Evolutionary conservation across 2,329 filamentous ascomycete species (phyloP).

Genomic region (Colletotrichum limetticola): DNA sequence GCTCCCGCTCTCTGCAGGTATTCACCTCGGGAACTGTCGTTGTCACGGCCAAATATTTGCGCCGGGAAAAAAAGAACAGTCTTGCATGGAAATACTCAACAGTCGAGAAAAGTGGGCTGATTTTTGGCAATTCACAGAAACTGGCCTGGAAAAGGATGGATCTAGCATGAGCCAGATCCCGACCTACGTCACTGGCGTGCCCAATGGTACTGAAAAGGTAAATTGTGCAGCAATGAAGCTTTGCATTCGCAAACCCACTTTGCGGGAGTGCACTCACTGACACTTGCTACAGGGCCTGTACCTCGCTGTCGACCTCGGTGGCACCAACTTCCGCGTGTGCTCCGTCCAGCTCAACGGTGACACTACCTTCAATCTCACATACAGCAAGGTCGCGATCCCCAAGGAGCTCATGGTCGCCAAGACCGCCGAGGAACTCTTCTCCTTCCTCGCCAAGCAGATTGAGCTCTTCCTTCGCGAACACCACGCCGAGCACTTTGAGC

Average conservation of each 20-base stretch:
- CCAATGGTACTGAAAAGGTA: constrained; percentile 98
- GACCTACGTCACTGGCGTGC: constrained; percentile 94
- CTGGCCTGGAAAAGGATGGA: constrained; percentile 82
- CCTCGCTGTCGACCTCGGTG: constrained; percentile 96
- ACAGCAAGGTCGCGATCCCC: constrained; percentile 92
- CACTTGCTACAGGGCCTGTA: constrained; percentile 82
- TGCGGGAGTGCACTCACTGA: constrained; percentile 15
- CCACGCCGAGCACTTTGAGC: constrained; percentile 86
- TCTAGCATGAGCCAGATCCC: constrained; percentile 94
- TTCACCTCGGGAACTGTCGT: not conserved
- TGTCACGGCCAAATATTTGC: too few relatives aligned
- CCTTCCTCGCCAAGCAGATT: constrained; percentile 93
- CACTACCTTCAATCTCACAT: constrained; percentile 92
- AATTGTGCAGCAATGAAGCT: constrained; percentile 26
- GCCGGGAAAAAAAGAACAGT: too few relatives aligned
- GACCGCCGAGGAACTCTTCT: constrained; percentile 87
- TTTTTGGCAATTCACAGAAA: constrained; percentile 61
- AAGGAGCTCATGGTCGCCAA: constrained; percentile 90
- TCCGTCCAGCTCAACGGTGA: constrained; percentile 94
- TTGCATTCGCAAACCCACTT: not conserved
- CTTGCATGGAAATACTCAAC: constrained; percentile 13
- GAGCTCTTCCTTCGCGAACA: constrained; percentile 87
- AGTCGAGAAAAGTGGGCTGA: not conserved
- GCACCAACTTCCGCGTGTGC: constrained; percentile 98
- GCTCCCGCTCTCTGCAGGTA: not conserved